These are phyloP conservation scores for Aspergillus baeticus DNA, from an alignment of 495 filamentous ascomycete species.

Conservation along the genomic window DNA sequence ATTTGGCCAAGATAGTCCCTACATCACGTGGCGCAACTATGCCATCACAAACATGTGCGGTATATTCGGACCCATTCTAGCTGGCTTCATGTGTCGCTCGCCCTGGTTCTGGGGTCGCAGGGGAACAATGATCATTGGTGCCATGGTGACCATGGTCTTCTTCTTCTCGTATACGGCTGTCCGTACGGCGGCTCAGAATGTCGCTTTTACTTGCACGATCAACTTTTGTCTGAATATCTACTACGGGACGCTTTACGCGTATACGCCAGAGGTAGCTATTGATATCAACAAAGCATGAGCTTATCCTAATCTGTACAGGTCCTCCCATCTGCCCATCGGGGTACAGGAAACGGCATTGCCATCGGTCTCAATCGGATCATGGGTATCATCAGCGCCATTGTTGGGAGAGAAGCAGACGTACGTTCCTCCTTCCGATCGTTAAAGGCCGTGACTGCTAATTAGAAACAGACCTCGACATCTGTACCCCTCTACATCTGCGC, in stretches of 20 bases:
- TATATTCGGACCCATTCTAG: conserved; percentile 65
- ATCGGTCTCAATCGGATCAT: conserved; percentile 69
- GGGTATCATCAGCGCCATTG: conserved; percentile 68
- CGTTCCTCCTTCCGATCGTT: background rate
- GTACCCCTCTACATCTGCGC: conserved; percentile 71
- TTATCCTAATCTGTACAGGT: background rate
- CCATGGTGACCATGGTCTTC: conserved; percentile 60
- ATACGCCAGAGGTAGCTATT: conserved; percentile 44
- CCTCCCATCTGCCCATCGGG: conserved; percentile 8
- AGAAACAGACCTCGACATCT: conserved; percentile 45
- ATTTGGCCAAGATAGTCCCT: conserved; percentile 44
- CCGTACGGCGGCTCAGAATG: conserved; percentile 54
- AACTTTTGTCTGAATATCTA: conserved; percentile 69
- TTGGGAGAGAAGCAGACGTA: conserved; percentile 56
- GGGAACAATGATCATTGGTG: conserved; percentile 67
- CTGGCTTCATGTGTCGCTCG: conserved; percentile 61
- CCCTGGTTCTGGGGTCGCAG: conserved; percentile 54
- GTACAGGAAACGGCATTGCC: conserved; percentile 37
- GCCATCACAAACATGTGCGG: conserved; percentile 61
- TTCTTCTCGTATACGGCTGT: conserved; percentile 71
- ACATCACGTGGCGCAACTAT: conserved; percentile 70
- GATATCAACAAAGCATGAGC: too few species aligned
- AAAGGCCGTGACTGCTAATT: background rate
- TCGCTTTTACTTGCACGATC: conserved; percentile 66
- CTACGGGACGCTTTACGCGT: conserved; percentile 70